Percentiles rank a stretch among this genome's conserved stretches.
Evolutionary conservation across 2,329 filamentous ascomycete genomes (phyloP).

Genomic region (Xylariaceae sp.): DNA sequence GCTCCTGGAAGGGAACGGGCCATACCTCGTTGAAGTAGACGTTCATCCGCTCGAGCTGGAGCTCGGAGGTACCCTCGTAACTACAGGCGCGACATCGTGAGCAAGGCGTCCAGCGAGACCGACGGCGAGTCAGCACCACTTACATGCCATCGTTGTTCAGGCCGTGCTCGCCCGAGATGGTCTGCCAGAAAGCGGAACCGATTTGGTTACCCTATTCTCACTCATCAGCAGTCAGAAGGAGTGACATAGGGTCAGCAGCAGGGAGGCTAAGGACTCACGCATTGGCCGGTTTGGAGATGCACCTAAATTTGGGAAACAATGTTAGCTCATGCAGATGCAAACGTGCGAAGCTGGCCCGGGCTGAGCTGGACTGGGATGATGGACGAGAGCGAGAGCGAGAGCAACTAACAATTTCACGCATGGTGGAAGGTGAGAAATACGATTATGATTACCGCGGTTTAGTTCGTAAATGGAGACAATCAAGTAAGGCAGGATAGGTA

Average conservation of each 20-base stretch:
- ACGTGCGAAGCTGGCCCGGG: not conserved
- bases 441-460: not conserved
- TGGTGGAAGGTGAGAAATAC: not conserved
- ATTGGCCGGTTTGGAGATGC: constrained; percentile 99
- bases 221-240: not conserved
- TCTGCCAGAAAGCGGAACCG: constrained; percentile 98
- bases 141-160: constrained; percentile 96
- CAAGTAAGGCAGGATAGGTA: not conserved
- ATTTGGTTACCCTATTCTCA: constrained; percentile 93
- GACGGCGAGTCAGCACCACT: not conserved
- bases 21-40: constrained; percentile 88
- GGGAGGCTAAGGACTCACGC: constrained; percentile 57
- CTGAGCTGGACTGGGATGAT: too few species aligned
- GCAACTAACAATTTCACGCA: not conserved
- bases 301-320: constrained; percentile 57
- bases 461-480: not conserved
- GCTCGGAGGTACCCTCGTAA: constrained; percentile 96
- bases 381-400: not conserved
- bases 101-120: not conserved
- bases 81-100: constrained; percentile 39
- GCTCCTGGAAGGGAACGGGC: not conserved
- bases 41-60: constrained; percentile 99
- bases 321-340: not conserved
- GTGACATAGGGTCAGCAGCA: constrained; percentile 13
- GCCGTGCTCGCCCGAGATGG: constrained; percentile 85